These are phyloP conservation scores for Crepidotus sp. DNA, from an alignment of 1,284 basidiomycete genomes.

Conservation along the genomic window DNA sequence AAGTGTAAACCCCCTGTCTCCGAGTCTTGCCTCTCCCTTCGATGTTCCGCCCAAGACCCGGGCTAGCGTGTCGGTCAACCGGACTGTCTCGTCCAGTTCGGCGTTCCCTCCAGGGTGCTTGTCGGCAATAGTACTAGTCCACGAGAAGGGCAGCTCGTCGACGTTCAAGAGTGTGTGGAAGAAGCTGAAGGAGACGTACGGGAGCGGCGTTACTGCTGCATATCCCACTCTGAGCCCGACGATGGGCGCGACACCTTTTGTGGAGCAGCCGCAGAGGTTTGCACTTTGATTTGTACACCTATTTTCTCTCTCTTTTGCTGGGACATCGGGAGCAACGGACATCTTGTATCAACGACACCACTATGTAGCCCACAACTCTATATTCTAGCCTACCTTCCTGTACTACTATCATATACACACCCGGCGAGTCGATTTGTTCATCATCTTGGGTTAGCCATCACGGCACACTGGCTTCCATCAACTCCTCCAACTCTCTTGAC, in stretches of 20 bases:
- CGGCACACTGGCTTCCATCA: background rate
- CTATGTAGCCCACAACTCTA: background rate
- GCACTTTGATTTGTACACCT: conserved; percentile 16
- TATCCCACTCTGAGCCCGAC: conserved; percentile 33
- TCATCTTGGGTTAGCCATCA: background rate
- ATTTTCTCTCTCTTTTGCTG: conserved; percentile 11
- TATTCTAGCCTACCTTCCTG: conserved; percentile 1
- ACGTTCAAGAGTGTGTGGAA: conserved; percentile 73
- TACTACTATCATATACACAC: background rate
- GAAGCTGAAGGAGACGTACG: conserved; percentile 51
- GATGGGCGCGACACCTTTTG: conserved; percentile 32
- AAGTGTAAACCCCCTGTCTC: conserved; percentile 16
- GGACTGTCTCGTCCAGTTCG: conserved; percentile 23
- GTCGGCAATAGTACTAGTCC: conserved; percentile 58
- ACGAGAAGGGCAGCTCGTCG: conserved; percentile 83
- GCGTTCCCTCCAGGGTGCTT: conserved; percentile 48
- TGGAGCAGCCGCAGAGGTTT: conserved; percentile 26
- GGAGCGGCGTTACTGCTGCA: conserved; percentile 20
- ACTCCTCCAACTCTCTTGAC: background rate
- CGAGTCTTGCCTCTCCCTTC: conserved; percentile 15
- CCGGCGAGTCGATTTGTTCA: background rate
- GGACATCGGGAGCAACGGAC: background rate
- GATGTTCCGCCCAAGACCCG: conserved; percentile 14
- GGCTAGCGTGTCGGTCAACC: conserved; percentile 11
- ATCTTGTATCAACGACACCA: background rate